Conservation (phyloP, 2,329 filamentous ascomycete species). For the Amylocarpus encephaloides region DNA sequence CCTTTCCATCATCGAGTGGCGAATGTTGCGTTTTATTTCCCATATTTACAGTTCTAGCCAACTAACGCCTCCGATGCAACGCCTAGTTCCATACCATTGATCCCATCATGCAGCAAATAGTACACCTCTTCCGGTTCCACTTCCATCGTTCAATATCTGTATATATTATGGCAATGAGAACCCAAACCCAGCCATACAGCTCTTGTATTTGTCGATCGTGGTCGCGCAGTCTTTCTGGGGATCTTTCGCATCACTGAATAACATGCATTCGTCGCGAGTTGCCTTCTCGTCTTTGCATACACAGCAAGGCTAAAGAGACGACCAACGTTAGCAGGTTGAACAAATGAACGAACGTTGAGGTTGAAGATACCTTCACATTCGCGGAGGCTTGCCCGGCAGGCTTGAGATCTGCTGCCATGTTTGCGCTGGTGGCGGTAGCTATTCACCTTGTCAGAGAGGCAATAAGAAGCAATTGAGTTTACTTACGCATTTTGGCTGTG, state of each 20-base stretch:
- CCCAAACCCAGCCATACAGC: conserved; percentile 88
- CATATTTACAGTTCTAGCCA: conserved; percentile 8
- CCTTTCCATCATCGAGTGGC: conserved; percentile 12
- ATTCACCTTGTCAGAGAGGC: conserved; percentile 10
- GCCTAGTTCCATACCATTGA: conserved; percentile 4
- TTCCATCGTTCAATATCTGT: conserved; percentile 2
- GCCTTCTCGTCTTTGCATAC: conserved; percentile 96
- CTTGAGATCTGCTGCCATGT: conserved; percentile 24
- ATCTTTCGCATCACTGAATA: conserved; percentile 81
- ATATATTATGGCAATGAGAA: conserved; percentile 52
- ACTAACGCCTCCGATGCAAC: conserved; percentile 25
- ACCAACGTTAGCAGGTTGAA: too few relatives aligned
- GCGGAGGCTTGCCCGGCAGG: conserved; percentile 19
- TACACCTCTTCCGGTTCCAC: neutral
- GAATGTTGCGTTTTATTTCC: conserved; percentile 17
- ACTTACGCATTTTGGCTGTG: conserved; percentile 27
- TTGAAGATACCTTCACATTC: conserved; percentile 24
- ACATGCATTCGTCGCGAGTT: conserved; percentile 94
- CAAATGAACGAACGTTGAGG: neutral
- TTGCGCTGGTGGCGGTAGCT: conserved; percentile 27
- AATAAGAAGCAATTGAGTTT: neutral
- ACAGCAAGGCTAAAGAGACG: conserved; percentile 92
- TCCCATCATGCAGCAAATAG: conserved; percentile 9
- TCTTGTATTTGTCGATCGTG: conserved; percentile 78
- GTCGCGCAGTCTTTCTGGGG: conserved; percentile 78